phyloP scores from a whole-genome alignment of 306 rosid species.

The Lagenaria siceraria region DNA sequence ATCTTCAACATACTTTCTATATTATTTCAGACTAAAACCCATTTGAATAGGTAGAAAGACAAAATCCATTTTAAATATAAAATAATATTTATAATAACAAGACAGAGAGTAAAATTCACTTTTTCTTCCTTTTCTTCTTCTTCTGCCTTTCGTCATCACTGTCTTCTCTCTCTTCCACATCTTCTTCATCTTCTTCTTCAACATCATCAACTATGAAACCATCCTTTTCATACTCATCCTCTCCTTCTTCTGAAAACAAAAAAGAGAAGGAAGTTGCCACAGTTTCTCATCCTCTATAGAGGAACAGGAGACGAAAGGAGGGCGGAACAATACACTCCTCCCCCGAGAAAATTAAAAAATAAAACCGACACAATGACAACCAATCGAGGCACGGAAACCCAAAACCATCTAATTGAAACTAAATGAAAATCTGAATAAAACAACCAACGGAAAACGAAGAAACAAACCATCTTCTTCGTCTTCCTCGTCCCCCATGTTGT shows the following conservation, averaged over 20 bases:
- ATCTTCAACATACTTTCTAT: neutral
- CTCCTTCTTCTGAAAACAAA: slow-evolving; percentile 53
- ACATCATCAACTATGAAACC: slow-evolving; percentile 88
- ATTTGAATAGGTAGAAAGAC: neutral
- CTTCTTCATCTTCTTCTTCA: slow-evolving; percentile 81
- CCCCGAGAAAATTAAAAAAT: neutral
- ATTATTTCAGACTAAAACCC: neutral
- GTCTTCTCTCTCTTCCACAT: slow-evolving; percentile 62
- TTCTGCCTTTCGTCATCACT: slow-evolving; percentile 87
- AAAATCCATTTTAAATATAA: neutral
- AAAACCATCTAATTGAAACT: neutral
- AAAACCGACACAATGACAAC: slow-evolving; percentile 10
- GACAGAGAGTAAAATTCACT: slow-evolving; percentile 23
- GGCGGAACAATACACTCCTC: neutral
- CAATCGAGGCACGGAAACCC: neutral
- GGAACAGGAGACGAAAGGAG: neutral
- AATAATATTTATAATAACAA: neutral
- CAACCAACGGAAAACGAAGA: neutral
- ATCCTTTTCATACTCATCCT: slow-evolving; percentile 93
- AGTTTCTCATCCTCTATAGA: neutral
- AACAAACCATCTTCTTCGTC: slow-evolving; percentile 79
- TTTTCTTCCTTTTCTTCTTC: slow-evolving; percentile 93
- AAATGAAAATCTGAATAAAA: neutral
- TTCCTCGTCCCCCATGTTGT: slow-evolving; percentile 38
- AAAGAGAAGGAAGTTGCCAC: neutral